These are phyloP conservation scores for Xanthoparmelia taractica DNA, from an alignment of 495 filamentous ascomycete species.

Conservation along the genomic window DNA sequence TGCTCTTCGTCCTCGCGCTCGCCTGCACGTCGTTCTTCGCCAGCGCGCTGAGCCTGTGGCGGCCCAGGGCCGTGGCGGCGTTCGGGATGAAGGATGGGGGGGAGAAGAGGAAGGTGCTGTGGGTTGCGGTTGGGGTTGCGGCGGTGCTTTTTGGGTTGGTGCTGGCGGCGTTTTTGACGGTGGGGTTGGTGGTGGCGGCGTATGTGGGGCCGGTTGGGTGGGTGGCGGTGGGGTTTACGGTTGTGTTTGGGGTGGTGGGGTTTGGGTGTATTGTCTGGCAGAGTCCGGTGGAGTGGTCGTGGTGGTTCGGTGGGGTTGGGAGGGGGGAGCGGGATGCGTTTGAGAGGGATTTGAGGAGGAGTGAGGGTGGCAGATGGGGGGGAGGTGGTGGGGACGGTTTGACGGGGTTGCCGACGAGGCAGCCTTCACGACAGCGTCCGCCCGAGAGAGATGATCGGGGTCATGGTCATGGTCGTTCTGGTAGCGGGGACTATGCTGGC, in stretches of 20 bases:
- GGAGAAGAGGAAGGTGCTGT: slow-evolving; percentile 9
- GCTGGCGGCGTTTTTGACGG: slow-evolving; percentile 8
- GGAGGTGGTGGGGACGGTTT: neutral
- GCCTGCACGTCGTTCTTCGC: slow-evolving; percentile 8
- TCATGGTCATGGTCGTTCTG: neutral
- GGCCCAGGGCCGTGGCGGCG: neutral
- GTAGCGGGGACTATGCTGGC: slow-evolving; percentile 5
- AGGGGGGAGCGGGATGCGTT: neutral
- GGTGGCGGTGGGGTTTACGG: slow-evolving; percentile 11
- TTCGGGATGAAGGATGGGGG: neutral
- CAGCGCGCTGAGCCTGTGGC: slow-evolving; percentile 9
- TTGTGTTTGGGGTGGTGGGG: slow-evolving; percentile 8
- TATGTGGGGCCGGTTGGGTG: slow-evolving; percentile 15
- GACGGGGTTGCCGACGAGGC: neutral
- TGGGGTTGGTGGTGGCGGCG: slow-evolving; percentile 17
- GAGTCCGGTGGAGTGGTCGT: slow-evolving; percentile 5
- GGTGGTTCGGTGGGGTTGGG: neutral
- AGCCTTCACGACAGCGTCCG: neutral
- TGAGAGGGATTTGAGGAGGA: neutral
- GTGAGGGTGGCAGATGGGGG: neutral
- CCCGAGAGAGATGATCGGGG: neutral
- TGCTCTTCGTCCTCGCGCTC: slow-evolving; percentile 14
- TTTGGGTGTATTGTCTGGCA: slow-evolving; percentile 1
- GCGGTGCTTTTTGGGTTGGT: slow-evolving; percentile 5
- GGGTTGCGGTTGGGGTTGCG: slow-evolving; percentile 7